Percentiles rank a stretch among this genome's conserved stretches.
These are phyloP conservation scores for Kazachstania psychrophila DNA, from an alignment of 805 yeast species.

Conservation along the genomic window DNA sequence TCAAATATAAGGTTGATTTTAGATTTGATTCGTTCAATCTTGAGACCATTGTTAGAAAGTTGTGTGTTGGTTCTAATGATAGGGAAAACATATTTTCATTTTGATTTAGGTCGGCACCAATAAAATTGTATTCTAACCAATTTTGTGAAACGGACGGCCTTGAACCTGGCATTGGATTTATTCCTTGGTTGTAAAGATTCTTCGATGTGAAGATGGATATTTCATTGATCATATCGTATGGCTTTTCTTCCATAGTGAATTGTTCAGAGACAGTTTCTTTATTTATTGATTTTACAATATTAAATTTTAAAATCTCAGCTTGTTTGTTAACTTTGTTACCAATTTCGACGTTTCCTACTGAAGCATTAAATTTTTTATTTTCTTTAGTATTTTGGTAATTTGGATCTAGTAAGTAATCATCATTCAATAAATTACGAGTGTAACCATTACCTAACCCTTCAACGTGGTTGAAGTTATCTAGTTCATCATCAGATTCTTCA, in stretches of 20 bases:
- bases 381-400: slow-evolving; percentile 3
- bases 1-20: slow-evolving; percentile 12
- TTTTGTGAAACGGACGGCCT: slow-evolving; percentile 25
- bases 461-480: slow-evolving; percentile 23
- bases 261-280: slow-evolving; percentile 17
- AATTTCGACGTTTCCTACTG: background rate
- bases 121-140: slow-evolving; percentile 26
- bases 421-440: slow-evolving; percentile 21
- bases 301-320: slow-evolving; percentile 21
- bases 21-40: slow-evolving; percentile 9
- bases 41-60: slow-evolving; percentile 20
- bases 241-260: slow-evolving; percentile 15
- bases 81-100: slow-evolving; percentile 24
- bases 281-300: slow-evolving; percentile 21
- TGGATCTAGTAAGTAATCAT: slow-evolving; percentile 26
- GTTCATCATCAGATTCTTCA: slow-evolving; percentile 9
- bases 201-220: slow-evolving; percentile 22
- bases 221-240: slow-evolving; percentile 18
- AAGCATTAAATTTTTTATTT: background rate
- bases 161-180: slow-evolving; percentile 23
- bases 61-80: slow-evolving; percentile 25
- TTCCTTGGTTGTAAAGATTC: slow-evolving; percentile 22
- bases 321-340: slow-evolving; percentile 10
- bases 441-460: slow-evolving; percentile 30
- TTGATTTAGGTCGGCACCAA: slow-evolving; percentile 19